Evolutionary conservation across 2,329 filamentous ascomycete genomes (phyloP).

Genomic region (Pseudomassariella vexata): DNA sequence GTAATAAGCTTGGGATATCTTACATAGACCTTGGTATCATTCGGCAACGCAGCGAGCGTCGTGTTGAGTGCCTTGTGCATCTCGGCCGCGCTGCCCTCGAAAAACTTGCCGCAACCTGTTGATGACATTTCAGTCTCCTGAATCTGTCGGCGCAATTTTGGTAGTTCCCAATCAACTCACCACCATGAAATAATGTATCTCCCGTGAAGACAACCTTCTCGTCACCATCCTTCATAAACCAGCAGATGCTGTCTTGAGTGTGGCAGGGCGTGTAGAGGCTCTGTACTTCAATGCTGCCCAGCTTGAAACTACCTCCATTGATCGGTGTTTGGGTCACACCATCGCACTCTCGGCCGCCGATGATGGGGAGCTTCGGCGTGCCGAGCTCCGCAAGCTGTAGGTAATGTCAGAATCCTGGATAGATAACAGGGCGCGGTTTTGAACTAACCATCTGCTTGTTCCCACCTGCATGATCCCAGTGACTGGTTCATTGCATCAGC

Average conservation of each 20-base stretch:
- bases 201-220: constrained; percentile 84
- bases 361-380: constrained; percentile 64
- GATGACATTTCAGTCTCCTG: background rate
- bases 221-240: constrained; percentile 75
- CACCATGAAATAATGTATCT: constrained; percentile 92
- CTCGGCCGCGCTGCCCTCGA: constrained; percentile 81
- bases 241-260: constrained; percentile 98
- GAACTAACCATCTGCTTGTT: constrained; percentile 70
- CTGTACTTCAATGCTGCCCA: constrained; percentile 78
- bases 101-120: constrained; percentile 86
- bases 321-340: constrained; percentile 71
- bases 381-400: constrained; percentile 34
- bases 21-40: constrained; percentile 89
- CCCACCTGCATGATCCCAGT: constrained; percentile 90
- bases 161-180: too few species aligned
- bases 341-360: constrained; percentile 83
- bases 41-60: constrained; percentile 71
- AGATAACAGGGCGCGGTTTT: background rate
- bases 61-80: constrained; percentile 94
- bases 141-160: background rate
- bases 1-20: constrained; percentile 25
- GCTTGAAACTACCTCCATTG: constrained; percentile 71
- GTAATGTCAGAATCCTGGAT: background rate
- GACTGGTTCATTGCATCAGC: constrained; percentile 46
- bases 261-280: constrained; percentile 96